Conservation (phyloP, 1,284 basidiomycete species). For the Clitocybe nebularis region DNA sequence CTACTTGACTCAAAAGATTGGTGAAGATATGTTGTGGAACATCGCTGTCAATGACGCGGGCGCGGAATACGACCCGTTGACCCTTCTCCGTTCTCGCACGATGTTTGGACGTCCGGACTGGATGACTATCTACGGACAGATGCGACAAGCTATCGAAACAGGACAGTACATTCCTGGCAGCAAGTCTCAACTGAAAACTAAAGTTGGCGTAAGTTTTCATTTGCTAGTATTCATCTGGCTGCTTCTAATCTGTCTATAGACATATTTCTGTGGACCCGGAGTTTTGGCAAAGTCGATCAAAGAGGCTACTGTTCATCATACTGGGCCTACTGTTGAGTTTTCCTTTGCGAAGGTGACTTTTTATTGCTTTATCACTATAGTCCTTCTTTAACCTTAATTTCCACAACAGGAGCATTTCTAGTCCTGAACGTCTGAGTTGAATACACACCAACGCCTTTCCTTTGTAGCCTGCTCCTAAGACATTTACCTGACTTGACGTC, state of each 20-base stretch:
- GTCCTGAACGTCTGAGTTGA: too few relatives aligned
- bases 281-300: conserved; percentile 72
- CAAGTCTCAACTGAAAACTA: conserved; percentile 74
- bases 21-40: conserved; percentile 85
- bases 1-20: conserved; percentile 84
- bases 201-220: conserved; percentile 63
- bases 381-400: conserved; percentile 4
- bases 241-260: conserved; percentile 36
- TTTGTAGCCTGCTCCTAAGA: not conserved
- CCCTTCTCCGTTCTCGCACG: conserved; percentile 78
- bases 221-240: not conserved
- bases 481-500: conserved; percentile 1
- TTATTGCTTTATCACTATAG: conserved; percentile 6
- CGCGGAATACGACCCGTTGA: conserved; percentile 79
- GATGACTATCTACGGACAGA: conserved; percentile 69
- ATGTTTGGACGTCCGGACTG: conserved; percentile 89
- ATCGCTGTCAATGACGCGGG: conserved; percentile 85
- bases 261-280: conserved; percentile 82
- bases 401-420: conserved; percentile 60
- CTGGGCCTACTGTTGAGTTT: conserved; percentile 59
- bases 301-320: conserved; percentile 57
- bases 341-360: conserved; percentile 71
- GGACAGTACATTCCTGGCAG: conserved; percentile 77
- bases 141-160: conserved; percentile 70
- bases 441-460: too few relatives aligned